Evolutionary conservation across 805 yeast species (phyloP).

Genomic region (Starmerella apis): DNA sequence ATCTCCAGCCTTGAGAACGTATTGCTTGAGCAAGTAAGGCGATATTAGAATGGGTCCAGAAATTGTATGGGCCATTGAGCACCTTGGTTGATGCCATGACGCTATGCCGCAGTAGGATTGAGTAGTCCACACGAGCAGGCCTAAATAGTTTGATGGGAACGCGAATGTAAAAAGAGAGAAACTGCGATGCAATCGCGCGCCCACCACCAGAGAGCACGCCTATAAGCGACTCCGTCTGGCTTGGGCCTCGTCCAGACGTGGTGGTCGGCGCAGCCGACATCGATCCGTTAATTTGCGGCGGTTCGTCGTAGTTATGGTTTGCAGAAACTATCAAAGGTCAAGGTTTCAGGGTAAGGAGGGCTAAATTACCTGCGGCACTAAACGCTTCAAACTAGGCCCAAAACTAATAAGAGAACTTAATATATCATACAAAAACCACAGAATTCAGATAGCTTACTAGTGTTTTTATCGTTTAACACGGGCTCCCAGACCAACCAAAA

Average conservation of each 20-base stretch:
- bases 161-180: slow-evolving; percentile 66
- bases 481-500: too few relatives aligned
- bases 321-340: not conserved
- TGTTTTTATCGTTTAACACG: too few relatives aligned
- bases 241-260: slow-evolving; percentile 15
- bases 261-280: slow-evolving; percentile 18
- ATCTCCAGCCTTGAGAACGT: slow-evolving; percentile 70
- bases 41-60: slow-evolving; percentile 64
- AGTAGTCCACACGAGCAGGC: slow-evolving; percentile 81
- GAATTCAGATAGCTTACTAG: too few relatives aligned
- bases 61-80: slow-evolving; percentile 30
- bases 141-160: slow-evolving; percentile 77
- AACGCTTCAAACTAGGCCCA: too few relatives aligned
- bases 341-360: not conserved
- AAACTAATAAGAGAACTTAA: too few relatives aligned
- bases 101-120: slow-evolving; percentile 34
- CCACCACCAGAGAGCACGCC: slow-evolving; percentile 80
- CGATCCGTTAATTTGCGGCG: not conserved
- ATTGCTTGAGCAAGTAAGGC: slow-evolving; percentile 66
- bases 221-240: slow-evolving; percentile 36
- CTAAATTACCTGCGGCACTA: not conserved
- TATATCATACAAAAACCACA: too few relatives aligned
- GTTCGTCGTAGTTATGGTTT: not conserved
- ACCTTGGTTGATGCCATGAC: slow-evolving; percentile 3
- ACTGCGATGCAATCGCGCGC: slow-evolving; percentile 68